phyloP scores from a whole-genome alignment of 176 grass and related monocot species.

The Juncus inflexus region DNA sequence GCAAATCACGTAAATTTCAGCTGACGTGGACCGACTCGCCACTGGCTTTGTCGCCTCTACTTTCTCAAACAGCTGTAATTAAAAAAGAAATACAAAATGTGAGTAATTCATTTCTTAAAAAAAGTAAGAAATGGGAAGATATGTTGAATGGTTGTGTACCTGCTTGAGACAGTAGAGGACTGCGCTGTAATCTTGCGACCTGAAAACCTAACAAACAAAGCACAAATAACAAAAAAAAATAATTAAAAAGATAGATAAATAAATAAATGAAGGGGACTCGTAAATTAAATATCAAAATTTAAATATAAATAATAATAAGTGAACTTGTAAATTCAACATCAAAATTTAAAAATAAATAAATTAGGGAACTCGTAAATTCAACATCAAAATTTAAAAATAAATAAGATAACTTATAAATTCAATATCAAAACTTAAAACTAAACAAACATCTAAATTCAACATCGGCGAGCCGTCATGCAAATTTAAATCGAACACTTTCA shows the following conservation, averaged over 20 bases:
- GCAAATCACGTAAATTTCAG: slow-evolving; percentile 92
- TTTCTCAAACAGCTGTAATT: slow-evolving; percentile 75
- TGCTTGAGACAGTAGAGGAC: slow-evolving; percentile 94
- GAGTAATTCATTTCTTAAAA: background rate
- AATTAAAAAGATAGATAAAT: background rate
- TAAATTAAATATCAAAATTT: background rate
- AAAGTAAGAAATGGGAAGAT: background rate
- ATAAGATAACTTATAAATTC: too few species aligned
- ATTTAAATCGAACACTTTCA: slow-evolving; percentile 59
- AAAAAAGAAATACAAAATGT: slow-evolving; percentile 2
- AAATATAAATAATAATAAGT: background rate
- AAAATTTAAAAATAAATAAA: background rate
- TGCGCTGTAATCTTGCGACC: slow-evolving; percentile 90
- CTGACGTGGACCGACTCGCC: slow-evolving; percentile 82
- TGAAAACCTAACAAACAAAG: slow-evolving; percentile 65
- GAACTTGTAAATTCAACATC: background rate
- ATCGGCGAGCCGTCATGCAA: slow-evolving; percentile 92
- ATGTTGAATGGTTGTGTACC: slow-evolving; percentile 24
- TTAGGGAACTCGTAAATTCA: too few species aligned
- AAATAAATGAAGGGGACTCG: background rate
- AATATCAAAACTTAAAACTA: too few species aligned
- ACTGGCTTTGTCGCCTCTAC: slow-evolving; percentile 86
- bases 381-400: too few species aligned
- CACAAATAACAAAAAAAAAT: background rate
- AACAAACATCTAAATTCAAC: too few species aligned